Evolutionary conservation across 163 green algal species (phyloP).

Genomic region (Picocystis sp.): DNA sequence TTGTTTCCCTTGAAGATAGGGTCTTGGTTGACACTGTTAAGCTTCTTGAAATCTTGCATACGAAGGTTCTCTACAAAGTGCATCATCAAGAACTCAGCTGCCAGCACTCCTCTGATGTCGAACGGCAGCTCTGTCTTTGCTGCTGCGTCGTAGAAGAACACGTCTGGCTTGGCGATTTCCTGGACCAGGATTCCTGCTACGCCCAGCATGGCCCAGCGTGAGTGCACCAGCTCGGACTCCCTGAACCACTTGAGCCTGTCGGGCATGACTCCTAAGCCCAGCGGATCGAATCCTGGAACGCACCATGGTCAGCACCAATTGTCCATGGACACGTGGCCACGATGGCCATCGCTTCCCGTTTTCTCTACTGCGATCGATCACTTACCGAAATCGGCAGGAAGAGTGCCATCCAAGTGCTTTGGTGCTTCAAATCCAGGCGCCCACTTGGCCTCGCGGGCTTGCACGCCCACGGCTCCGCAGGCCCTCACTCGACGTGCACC

Average conservation of each 20-base stretch:
- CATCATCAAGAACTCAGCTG: conserved; percentile 46
- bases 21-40: conserved; percentile 65
- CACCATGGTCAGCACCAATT: too few relatives aligned
- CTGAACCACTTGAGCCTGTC: conserved; percentile 40
- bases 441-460: too few relatives aligned
- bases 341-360: too few relatives aligned
- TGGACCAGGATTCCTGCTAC: conserved; percentile 12
- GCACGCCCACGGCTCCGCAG: too few relatives aligned
- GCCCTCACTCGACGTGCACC: too few relatives aligned
- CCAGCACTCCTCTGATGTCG: conserved; percentile 45
- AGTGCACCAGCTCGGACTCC: conserved; percentile 43
- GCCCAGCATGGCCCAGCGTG: conserved; percentile 54
- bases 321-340: too few relatives aligned
- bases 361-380: too few relatives aligned
- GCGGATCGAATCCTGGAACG: conserved; percentile 39
- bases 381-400: too few relatives aligned
- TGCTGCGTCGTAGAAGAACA: conserved; percentile 57
- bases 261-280: conserved; percentile 48
- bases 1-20: conserved; percentile 70
- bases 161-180: conserved; percentile 40
- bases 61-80: conserved; percentile 27
- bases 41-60: conserved; percentile 72
- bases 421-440: too few relatives aligned
- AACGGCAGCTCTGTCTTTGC: conserved; percentile 45
- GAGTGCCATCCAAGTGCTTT: too few relatives aligned